Evolutionary conservation across 2,329 filamentous ascomycete genomes (phyloP).

Genomic region (Epichloe sibirici): DNA sequence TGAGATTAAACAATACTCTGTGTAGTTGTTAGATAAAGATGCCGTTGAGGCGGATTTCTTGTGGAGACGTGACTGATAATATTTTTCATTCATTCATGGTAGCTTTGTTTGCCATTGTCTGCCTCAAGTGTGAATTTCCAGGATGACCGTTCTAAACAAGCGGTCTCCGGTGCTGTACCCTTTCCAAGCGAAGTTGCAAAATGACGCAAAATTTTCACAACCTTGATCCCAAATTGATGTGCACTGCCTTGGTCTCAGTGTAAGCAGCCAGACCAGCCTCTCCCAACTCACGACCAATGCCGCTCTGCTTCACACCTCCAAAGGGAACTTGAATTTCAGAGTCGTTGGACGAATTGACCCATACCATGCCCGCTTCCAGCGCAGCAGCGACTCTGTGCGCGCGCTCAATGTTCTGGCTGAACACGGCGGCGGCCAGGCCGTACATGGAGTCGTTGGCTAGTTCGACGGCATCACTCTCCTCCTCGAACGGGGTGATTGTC

Average conservation of each 20-base stretch:
- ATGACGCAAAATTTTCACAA: slow-evolving; percentile 11
- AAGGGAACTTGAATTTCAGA: slow-evolving; percentile 32
- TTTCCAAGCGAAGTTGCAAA: too few species aligned
- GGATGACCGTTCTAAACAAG: too few species aligned
- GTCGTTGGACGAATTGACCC: slow-evolving; percentile 37
- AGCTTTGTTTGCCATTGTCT: not conserved
- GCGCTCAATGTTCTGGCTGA: slow-evolving; percentile 43
- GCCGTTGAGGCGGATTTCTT: not conserved
- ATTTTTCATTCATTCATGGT: not conserved
- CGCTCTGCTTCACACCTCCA: slow-evolving; percentile 36
- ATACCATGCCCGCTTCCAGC: slow-evolving; percentile 48
- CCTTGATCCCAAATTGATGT: slow-evolving; percentile 19
- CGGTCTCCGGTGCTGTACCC: too few species aligned
- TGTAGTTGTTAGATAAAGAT: too few species aligned
- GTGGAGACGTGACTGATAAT: not conserved
- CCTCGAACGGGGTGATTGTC: slow-evolving; percentile 28
- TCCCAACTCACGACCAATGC: slow-evolving; percentile 33
- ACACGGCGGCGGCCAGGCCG: slow-evolving; percentile 49
- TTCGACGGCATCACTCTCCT: slow-evolving; percentile 28
- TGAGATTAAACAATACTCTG: too few species aligned
- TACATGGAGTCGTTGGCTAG: slow-evolving; percentile 43
- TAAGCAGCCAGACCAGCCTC: slow-evolving; percentile 33
- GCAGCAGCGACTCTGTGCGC: slow-evolving; percentile 37
- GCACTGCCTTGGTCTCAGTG: slow-evolving; percentile 28
- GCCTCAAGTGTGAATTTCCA: too few species aligned